Percentiles rank a stretch among this genome's conserved stretches.
Evolutionary conservation across 139 green algal genomes (phyloP).

Genomic region (Coccomyxa sp.): DNA sequence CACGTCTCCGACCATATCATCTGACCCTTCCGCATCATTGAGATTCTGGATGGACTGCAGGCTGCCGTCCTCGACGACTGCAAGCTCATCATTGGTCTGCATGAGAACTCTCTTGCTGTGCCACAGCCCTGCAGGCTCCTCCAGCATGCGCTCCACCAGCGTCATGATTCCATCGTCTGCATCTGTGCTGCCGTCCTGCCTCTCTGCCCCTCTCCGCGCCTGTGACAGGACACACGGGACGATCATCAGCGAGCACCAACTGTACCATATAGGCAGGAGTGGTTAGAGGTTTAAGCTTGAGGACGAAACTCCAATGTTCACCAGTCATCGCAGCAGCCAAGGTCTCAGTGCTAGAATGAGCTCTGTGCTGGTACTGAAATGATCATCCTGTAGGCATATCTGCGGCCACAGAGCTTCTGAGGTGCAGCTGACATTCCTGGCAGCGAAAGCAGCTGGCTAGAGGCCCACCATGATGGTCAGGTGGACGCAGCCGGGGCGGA

Average conservation of each 20-base stretch:
- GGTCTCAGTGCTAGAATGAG: no score
- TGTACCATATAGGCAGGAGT: no score
- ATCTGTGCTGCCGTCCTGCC: not conserved
- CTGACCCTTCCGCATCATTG: not conserved
- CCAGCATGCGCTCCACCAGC: slow-evolving; percentile 2
- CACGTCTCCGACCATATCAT: no score
- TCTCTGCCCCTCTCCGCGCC: no score
- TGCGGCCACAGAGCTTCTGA: no score
- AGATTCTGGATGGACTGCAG: slow-evolving; percentile 22
- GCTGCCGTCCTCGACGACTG: slow-evolving; percentile 27
- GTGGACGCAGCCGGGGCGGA: slow-evolving; percentile 76
- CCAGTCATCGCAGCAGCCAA: not conserved
- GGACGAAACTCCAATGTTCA: no score
- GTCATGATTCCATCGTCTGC: not conserved
- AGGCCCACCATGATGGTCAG: no score
- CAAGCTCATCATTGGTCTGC: slow-evolving; percentile 25
- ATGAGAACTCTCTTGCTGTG: slow-evolving; percentile 28
- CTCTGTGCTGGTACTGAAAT: no score
- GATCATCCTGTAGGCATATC: no score
- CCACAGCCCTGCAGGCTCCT: slow-evolving; percentile 27
- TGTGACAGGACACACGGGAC: not conserved
- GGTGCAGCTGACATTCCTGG: no score
- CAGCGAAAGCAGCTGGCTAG: slow-evolving; percentile 34
- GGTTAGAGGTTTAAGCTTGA: no score
- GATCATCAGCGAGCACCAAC: no score